Evolutionary conservation across 768 basidiomycete genomes (phyloP), one percentile per base, ranked within the genome.

Genomic region (Mrakia gelida): DNA sequence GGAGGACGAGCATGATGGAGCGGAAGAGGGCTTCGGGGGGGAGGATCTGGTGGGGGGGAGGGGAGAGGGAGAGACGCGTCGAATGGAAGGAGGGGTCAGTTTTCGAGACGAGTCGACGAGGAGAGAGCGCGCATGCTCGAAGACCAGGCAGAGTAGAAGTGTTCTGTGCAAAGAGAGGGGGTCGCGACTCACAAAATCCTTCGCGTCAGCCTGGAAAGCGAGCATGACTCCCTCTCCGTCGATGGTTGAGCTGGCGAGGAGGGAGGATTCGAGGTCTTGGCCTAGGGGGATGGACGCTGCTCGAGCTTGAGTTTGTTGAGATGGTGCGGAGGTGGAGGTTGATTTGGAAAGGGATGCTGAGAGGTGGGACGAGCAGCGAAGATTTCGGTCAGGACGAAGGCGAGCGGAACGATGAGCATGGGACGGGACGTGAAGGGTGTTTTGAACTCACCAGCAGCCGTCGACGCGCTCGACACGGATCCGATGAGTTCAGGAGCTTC

Each of bases 131-230:
- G 1, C 28, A n/a, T n/a, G n/a, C n/a, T n/a, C n/a, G n/a, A n/a
- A n/a, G n/a, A n/a, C n/a, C n/a, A n/a, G n/a, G n/a, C n/a, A n/a
- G 23, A 23, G 63, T 23, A 72, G 71, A 45, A 10, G 11, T 1
- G 45, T 8, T 38, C 1, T 16, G 18, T 43, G 67, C n/a, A 4
- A 30, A 34, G 28, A 11, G 13, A 65, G 63, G 30, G 41, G 23
- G 67, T 38, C 54, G 8, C 23, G 15, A 85, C 91, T 84, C 83
- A 96, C 95, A 86, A 93, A 89, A 34, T 87, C 85, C 84, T 93
- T 95, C 81, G 96, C 91, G 81, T 96, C 95, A 23, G 91, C 93
- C 89, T 92, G 90, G 82, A 92, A 97, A 0, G 92, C 90, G 56
- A 95, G 87, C 21, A 92, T 90, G 13, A 92, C 90, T 8, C 89